Base-by-base conservation (phyloP, 2,329 filamentous ascomycete species). In the Colletotrichum musae region DNA sequence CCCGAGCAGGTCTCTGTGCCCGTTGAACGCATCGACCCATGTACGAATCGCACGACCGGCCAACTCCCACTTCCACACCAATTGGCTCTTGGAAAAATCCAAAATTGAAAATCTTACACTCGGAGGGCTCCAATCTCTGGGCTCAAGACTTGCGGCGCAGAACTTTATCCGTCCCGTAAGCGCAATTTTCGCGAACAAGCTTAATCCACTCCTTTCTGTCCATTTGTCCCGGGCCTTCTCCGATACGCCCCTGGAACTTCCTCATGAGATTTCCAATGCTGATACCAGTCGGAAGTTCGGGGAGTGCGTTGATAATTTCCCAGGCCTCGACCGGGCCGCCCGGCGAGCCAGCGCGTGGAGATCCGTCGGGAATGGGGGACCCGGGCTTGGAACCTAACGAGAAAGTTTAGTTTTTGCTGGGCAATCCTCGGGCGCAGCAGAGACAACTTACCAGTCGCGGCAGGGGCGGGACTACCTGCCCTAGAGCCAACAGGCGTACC, bases 401-500 rank as follows among this genome's bases (percentile, higher is more conserved):
- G 3, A 15, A 13, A 6, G 9, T 15, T 71, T 9, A 71, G 60
- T 16, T 48, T 32, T 5, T 48, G 12, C 26, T 18, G 32, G 3
- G 2, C 21, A 24, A 24, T 15, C 9, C 13, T 4, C 5, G 3
- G 28, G 9, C 9, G 21, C 6, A 6, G 21, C 7, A 1, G 13
- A 21, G 12, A 13, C 12, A 47, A 54, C 79, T 78, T 79, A 83
- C 83, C 78, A 71, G 77, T 71, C 73, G 80, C 75, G 52, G 79
- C 72, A 64, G 87, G 80, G 67, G 79, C 83, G 74, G 89, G 91
- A 75, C 91, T 93, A 36, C 86, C 86, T 59, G 88, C 87, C 70
- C 91, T 85, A 9, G 90, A 93, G 16, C 84, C 88, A 7, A 82
- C 81, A 5, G 90, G 89, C 6, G 89, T 89, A 18, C 83, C 84